Conservation (phyloP, 257 asterid genomes). For the Solanum rostratum region DNA sequence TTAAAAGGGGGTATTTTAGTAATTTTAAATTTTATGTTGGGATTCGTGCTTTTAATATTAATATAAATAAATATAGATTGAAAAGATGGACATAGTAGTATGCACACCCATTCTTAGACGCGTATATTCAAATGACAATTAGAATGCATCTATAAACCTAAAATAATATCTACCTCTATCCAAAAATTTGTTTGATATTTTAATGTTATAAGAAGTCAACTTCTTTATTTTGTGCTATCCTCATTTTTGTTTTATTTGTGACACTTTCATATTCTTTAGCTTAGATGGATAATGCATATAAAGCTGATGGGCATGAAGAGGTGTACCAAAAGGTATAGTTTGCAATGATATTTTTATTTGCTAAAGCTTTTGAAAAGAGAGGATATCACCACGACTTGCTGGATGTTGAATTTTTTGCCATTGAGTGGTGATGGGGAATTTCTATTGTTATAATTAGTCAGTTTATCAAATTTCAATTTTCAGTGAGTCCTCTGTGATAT, state of each 20-base stretch:
- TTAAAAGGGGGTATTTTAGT: background rate
- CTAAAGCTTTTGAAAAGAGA: too few relatives aligned
- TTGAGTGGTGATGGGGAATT: background rate
- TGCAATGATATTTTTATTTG: too few relatives aligned
- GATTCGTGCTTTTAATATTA: background rate
- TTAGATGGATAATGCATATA: slow-evolving; percentile 48
- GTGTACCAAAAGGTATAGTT: slow-evolving; percentile 47
- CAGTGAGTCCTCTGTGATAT: background rate
- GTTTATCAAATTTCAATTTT: background rate
- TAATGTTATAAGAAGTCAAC: background rate
- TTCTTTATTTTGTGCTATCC: background rate
- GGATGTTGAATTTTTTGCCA: background rate
- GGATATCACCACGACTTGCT: too few relatives aligned
- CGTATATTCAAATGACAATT: background rate
- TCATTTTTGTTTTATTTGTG: slow-evolving; percentile 1
- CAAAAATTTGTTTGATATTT: background rate
- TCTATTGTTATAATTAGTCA: background rate
- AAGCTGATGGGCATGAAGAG: slow-evolving; percentile 86
- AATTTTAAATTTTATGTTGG: background rate
- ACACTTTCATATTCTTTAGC: slow-evolving; percentile 68
- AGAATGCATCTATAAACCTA: background rate
- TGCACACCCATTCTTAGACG: background rate
- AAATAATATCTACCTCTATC: background rate
- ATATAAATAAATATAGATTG: background rate
- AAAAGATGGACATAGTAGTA: background rate